Conservation (phyloP, 495 filamentous ascomycete species). For the Penicillium pancosmium region DNA sequence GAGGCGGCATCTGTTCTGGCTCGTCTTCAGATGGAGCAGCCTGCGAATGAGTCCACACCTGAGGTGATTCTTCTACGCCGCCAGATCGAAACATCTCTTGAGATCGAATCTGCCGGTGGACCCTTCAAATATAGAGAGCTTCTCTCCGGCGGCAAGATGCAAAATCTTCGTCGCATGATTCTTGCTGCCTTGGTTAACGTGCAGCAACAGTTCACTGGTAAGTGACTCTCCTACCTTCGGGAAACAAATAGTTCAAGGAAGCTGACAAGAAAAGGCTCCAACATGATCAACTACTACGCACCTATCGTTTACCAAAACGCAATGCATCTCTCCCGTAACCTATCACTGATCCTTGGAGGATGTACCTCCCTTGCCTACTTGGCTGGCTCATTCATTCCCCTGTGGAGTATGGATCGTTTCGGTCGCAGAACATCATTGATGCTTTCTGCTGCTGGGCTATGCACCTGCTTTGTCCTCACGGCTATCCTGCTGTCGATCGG, state of each 20-base stretch:
- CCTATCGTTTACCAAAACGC: conserved; percentile 51
- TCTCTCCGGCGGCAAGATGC: conserved; percentile 36
- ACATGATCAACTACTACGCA: conserved; percentile 56
- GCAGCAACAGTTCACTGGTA: conserved; percentile 42
- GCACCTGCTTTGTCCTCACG: conserved; percentile 44
- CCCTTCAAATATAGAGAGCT: conserved; percentile 44
- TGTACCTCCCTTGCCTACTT: conserved; percentile 47
- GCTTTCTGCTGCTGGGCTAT: conserved; percentile 47
- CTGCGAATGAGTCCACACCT: conserved; percentile 17
- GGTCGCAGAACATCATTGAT: conserved; percentile 55
- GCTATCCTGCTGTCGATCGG: conserved; percentile 34
- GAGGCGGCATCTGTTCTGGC: conserved; percentile 58
- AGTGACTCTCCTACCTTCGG: neutral
- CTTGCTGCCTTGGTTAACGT: conserved; percentile 39
- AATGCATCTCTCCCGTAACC: conserved; percentile 53
- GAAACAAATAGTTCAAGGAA: too few relatives aligned
- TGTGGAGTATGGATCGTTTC: conserved; percentile 53
- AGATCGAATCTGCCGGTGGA: conserved; percentile 39
- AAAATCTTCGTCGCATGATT: conserved; percentile 44
- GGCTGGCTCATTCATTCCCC: conserved; percentile 37
- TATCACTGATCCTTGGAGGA: conserved; percentile 54
- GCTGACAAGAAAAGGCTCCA: conserved; percentile 40
- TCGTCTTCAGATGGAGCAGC: conserved; percentile 25
- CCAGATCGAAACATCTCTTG: conserved; percentile 40
- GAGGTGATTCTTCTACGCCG: conserved; percentile 26